Base-by-base conservation (phyloP, 371 early-diverging fungal species). In the Mortierella sp. region DNA sequence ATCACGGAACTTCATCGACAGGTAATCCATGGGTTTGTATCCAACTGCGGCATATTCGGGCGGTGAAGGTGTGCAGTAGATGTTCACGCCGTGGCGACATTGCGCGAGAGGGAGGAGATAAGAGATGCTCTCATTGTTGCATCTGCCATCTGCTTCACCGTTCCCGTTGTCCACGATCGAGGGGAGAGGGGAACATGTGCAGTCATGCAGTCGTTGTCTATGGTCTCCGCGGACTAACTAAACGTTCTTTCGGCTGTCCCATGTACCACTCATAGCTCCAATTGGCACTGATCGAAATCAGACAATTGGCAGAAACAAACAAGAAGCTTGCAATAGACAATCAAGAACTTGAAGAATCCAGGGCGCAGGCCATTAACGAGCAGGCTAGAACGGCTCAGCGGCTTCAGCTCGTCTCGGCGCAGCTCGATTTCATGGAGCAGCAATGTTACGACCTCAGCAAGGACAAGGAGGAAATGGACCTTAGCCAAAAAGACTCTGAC, bases 1-100 rank as follows among this genome's bases (percentile, higher is more conserved):
- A 65, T 76, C 58, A 76, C 51, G 47, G 70, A 76, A n/a, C 77
- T 76, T 10, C 77, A 76, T 48, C 69, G 77, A 17, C 69, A 76
- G 69, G 77, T 69, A 34, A 34, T 34, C n/a, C n/a, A n/a, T n/a
- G n/a, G n/a, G n/a, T n/a, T 34, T 34, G 7, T 34, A 34, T 7
- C 34, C 10, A 10, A 10, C 10, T 4, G 34, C 7, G 34, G 7
- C 4, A 34, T 4, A 34, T 34, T 34, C 34, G 34, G 34, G 34
- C 4, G 34, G 34, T 34, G 34, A 34, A 34, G 34, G n/a, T n/a
- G n/a, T n/a, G n/a, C 4, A 53, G 39, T 9, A 19, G n/a, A 39
- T 22, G 53, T 27, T n/a, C 3, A 8, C 28, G 31, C 9, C 16
- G 10, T 21, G 29, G 5, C 7, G 27, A 49, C 12, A 28, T 19